Conservation (phyloP, 345 rosid genomes). For the Lagerstroemia speciosa region DNA sequence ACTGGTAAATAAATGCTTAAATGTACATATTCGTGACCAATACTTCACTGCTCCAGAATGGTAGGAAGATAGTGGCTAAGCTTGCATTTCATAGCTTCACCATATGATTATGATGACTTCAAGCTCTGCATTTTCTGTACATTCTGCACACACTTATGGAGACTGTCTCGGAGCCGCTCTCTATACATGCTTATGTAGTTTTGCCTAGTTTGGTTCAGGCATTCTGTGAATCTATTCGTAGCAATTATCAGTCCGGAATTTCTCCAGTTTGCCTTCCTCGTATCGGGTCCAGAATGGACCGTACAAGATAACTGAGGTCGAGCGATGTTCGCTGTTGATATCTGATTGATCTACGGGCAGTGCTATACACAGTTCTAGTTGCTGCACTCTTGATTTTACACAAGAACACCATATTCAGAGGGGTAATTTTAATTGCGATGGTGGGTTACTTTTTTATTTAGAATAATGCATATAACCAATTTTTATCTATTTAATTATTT, state of each 20-base stretch:
- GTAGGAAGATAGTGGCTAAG: neutral
- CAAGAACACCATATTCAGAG: too few species aligned
- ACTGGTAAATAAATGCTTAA: slow-evolving; percentile 1
- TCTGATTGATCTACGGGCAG: neutral
- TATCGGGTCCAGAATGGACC: neutral
- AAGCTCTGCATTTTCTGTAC: too few species aligned
- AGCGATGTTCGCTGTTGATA: too few species aligned
- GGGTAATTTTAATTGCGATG: too few species aligned
- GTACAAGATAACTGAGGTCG: too few species aligned
- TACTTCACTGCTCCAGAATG: neutral
- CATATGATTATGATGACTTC: too few species aligned
- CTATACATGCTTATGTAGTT: neutral
- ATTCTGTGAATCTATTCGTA: neutral
- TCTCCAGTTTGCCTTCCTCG: neutral
- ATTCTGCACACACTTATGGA: too few species aligned
- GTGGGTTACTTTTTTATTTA: too few species aligned
- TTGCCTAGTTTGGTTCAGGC: neutral
- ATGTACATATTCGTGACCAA: neutral
- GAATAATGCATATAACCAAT: too few species aligned
- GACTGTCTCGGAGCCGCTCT: neutral
- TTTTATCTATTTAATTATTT: too few species aligned
- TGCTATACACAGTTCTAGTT: too few species aligned
- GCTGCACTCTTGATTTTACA: too few species aligned
- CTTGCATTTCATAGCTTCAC: neutral
- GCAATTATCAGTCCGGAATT: neutral